phyloP scores from a whole-genome alignment of 2,329 filamentous ascomycete genomes.

The Beauveria caledonica region DNA sequence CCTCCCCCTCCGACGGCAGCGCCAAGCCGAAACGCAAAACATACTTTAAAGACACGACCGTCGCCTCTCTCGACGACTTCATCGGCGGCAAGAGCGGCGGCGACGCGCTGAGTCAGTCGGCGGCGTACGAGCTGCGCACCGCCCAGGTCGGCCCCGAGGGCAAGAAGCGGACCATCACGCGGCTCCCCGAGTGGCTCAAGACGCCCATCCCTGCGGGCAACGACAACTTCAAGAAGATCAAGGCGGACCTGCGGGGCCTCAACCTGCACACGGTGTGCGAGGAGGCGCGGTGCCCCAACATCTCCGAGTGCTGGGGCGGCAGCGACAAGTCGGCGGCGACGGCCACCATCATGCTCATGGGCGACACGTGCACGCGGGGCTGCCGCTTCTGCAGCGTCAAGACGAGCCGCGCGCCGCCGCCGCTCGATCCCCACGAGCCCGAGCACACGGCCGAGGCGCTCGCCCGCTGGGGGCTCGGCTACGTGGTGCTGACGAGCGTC shows the following conservation, averaged over 20 bases:
- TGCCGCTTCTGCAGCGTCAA: constrained; percentile 98
- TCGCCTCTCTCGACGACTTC: constrained; percentile 53
- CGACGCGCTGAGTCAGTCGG: constrained; percentile 33
- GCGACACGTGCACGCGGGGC: constrained; percentile 92
- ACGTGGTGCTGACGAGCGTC: constrained; percentile 88
- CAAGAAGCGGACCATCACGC: constrained; percentile 56
- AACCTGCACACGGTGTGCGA: constrained; percentile 95
- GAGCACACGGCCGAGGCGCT: constrained; percentile 95
- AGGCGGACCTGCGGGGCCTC: constrained; percentile 81
- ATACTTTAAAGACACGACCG: constrained; percentile 52
- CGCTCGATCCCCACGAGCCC: constrained; percentile 90
- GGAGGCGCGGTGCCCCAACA: constrained; percentile 94
- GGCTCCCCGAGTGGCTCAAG: constrained; percentile 90
- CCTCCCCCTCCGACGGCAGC: constrained; percentile 24
- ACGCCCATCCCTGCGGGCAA: constrained; percentile 81
- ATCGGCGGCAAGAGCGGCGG: constrained; percentile 27
- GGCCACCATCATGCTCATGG: constrained; percentile 99
- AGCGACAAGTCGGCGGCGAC: constrained; percentile 81
- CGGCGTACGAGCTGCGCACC: constrained; percentile 53
- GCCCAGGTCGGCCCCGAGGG: constrained; percentile 57
- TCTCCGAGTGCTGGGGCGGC: constrained; percentile 96
- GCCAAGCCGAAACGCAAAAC: constrained; percentile 29
- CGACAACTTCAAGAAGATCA: constrained; percentile 86
- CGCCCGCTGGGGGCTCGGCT: constrained; percentile 85
- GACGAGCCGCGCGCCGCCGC: constrained; percentile 65